A percentile compares a stretch with the other conserved stretches of the same genome.
Conservation (phyloP, 1,139 yeast genomes). For the Candida pseudoviswanathii region DNA sequence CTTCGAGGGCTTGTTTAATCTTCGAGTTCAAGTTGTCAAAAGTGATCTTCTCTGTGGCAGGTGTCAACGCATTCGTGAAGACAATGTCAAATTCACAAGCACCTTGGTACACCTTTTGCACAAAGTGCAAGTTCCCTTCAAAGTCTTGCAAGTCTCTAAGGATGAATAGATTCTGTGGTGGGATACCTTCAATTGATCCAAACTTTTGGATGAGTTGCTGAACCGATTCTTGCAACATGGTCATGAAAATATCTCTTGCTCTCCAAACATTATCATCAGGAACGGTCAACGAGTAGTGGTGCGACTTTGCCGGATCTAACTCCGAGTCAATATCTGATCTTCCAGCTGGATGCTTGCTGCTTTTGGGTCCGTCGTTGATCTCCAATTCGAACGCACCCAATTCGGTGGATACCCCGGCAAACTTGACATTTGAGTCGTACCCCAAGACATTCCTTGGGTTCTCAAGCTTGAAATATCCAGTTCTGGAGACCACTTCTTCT, state of each 20-base stretch:
- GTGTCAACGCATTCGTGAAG: conserved; percentile 52
- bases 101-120: conserved; percentile 77
- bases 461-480: conserved; percentile 38
- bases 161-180: conserved; percentile 54
- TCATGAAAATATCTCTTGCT: conserved; percentile 74
- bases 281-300: conserved; percentile 67
- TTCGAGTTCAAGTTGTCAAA: conserved; percentile 41
- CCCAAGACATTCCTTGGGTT: conserved; percentile 29
- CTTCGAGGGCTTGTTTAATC: conserved; percentile 36
- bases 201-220: conserved; percentile 44
- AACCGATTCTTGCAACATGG: conserved; percentile 70
- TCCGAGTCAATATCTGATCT: conserved; percentile 33
- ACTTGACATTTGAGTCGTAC: conserved; percentile 36
- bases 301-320: conserved; percentile 57
- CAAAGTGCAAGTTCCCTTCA: conserved; percentile 75
- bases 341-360: conserved; percentile 44
- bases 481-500: conserved; percentile 19
- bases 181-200: conserved; percentile 32
- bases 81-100: conserved; percentile 75
- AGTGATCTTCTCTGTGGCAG: conserved; percentile 41
- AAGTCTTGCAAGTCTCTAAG: conserved; percentile 62
- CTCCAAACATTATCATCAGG: conserved; percentile 80
- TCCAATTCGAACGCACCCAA: conserved; percentile 57
- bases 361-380: conserved; percentile 48
- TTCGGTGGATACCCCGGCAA: conserved; percentile 58